Evolutionary conservation across 371 early-diverging fungal genomes (phyloP), one percentile per base, ranked within the genome.

Genomic region (Mucor indicus): DNA sequence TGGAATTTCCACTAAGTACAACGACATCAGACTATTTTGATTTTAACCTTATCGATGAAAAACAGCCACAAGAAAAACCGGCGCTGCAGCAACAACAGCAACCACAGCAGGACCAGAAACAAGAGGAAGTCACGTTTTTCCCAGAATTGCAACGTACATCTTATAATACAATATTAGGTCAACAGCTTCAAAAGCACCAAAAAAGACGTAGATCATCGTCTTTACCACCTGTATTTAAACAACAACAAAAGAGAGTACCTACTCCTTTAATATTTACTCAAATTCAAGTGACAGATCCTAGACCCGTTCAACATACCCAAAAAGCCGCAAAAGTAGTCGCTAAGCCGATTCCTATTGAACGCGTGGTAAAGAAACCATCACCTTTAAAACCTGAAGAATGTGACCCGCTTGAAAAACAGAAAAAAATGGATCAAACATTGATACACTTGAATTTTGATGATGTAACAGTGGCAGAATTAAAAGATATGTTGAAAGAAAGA

Each of bases 381-480:
- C 32, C 38, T 13, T 48, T 60, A 21, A 54, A 53, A 19, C 48
- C 58, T 32, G 61, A 61, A 29, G 60, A 57, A 0, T 44, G 40
- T 17, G 50, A 58, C 17, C 50, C 67, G 42, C 51, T 25, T n/a
- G 66, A 66, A 39, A 56, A 49, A 30, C 62, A 65, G 39, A 46
- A 38, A 52, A 63, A 50, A 39, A 39, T 66, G 44, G 76, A 80
- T 21, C 59, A 66, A 4, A 63, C 74, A 16, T 46, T 81, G 13
- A 57, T 72, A 12, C 64, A 67, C 10, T 64, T 83, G 24, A 77
- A 86, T 47, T 84, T 84, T 60, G 78, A 83, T 20, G 87, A 86
- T 57, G 74, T 86, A 8, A 86, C 87, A 0, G 87, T 86, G 10
- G 64, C 77, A 19, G 83, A 84, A 56, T 65, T 86, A 36, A 86